These are phyloP conservation scores for Leptoxyphium fumago DNA, from an alignment of 2,329 filamentous ascomycete genomes.

Conservation along the genomic window DNA sequence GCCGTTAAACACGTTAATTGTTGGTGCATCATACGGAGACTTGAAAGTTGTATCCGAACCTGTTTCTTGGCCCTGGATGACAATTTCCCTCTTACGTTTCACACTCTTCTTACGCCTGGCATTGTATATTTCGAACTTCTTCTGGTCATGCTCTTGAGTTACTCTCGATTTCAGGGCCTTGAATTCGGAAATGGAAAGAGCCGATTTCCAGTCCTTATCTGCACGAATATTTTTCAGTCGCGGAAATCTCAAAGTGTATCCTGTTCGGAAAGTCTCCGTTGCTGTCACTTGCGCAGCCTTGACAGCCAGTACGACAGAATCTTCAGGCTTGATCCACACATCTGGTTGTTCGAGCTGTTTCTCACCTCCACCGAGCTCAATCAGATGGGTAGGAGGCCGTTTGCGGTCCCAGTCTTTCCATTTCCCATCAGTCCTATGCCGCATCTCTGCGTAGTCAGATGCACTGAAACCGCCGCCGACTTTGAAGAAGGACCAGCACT, in stretches of 20 bases:
- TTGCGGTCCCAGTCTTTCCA: slow-evolving; percentile 75
- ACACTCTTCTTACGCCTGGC: slow-evolving; percentile 46
- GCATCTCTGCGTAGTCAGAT: slow-evolving; percentile 70
- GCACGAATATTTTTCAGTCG: slow-evolving; percentile 67
- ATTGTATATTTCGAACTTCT: slow-evolving; percentile 58
- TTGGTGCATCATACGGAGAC: slow-evolving; percentile 41
- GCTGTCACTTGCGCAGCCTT: slow-evolving; percentile 69
- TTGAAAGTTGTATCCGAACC: slow-evolving; percentile 28
- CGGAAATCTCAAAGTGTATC: slow-evolving; percentile 74
- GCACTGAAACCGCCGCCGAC: slow-evolving; percentile 87
- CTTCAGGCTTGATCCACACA: slow-evolving; percentile 79
- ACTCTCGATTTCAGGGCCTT: slow-evolving; percentile 51
- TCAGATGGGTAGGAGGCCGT: slow-evolving; percentile 59
- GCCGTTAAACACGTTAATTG: slow-evolving; percentile 55
- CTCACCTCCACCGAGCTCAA: slow-evolving; percentile 69
- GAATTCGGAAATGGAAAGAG: slow-evolving; percentile 67
- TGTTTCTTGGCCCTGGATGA: slow-evolving; percentile 57
- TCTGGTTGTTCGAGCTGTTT: slow-evolving; percentile 68
- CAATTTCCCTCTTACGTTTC: slow-evolving; percentile 50
- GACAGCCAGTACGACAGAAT: slow-evolving; percentile 75
- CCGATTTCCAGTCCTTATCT: slow-evolving; percentile 75
- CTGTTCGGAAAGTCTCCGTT: slow-evolving; percentile 65
- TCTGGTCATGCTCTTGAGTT: slow-evolving; percentile 57
- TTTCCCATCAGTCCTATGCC: slow-evolving; percentile 75
- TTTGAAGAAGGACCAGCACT: slow-evolving; percentile 90